Base-by-base conservation (phyloP, 805 yeast genomes). In the Lipomyces oligophaga region DNA sequence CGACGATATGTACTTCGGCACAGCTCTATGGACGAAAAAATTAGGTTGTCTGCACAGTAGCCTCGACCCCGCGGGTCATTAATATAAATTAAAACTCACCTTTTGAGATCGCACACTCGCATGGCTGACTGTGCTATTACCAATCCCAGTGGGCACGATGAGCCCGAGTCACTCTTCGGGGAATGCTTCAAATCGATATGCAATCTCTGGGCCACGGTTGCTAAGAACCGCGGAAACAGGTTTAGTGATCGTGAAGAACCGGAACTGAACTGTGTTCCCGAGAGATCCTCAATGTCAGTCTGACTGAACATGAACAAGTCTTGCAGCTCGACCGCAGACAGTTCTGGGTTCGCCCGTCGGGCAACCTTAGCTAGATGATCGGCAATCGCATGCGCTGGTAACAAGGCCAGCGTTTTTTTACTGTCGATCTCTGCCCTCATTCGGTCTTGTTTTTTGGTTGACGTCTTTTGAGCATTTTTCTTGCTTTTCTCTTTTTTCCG, bases 71-170 rank as follows among this genome's bases (percentile, higher is more conserved):
- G 5, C 26, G 22, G 30, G 4, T 10, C 6, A 30, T 15, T n/a
- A 19, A 33, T 16, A 38, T n/a, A 16, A 13, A 25, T 26, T 18
- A 16, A 8, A 21, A 18, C 41, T 3, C 26, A 48, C 51, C 54
- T 24, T 33, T 48, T 82, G 2, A 87, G 74, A 59, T 89, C 96
- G 60, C 96, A 90, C 1, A 87, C 93, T 56, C 97, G 74, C 20
- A 87, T 69, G 8, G 95, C 93, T 0, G 95, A 85, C 71, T n/a
- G n/a, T n/a, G n/a, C n/a, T n/a, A n/a, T n/a, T n/a, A n/a, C n/a
- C n/a, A n/a, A n/a, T n/a, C n/a, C n/a, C n/a, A n/a, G n/a, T n/a
- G n/a, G n/a, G n/a, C n/a, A n/a, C n/a, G n/a, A n/a, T n/a, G n/a
- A n/a, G n/a, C n/a, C n/a, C n/a, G n/a, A n/a, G n/a, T n/a, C n/a